phyloP scores from a whole-genome alignment of 1,139 yeast genomes.

The Yamadazyma buinensis region DNA sequence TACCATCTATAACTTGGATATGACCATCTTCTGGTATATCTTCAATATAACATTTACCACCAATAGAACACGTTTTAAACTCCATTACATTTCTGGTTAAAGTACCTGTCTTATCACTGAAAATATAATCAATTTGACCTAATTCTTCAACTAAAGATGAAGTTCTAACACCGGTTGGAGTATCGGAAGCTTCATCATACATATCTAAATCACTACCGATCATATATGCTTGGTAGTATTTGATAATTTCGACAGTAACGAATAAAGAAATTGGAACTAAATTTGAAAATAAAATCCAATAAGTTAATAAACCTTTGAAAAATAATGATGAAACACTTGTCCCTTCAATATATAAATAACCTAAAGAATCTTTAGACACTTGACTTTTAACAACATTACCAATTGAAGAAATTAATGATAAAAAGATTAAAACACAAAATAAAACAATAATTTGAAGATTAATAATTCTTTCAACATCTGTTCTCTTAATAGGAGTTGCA shows the following conservation, averaged over 20 bases:
- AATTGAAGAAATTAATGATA: slow-evolving; percentile 75
- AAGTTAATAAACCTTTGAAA: slow-evolving; percentile 83
- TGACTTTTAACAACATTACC: slow-evolving; percentile 81
- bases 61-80: slow-evolving; percentile 90
- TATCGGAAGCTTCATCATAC: slow-evolving; percentile 83
- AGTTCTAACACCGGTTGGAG: slow-evolving; percentile 93
- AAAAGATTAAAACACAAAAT: slow-evolving; percentile 70
- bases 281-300: slow-evolving; percentile 94
- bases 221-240: slow-evolving; percentile 91
- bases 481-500: slow-evolving; percentile 94
- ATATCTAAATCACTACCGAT: slow-evolving; percentile 92
- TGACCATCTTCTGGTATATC: slow-evolving; percentile 89
- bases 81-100: slow-evolving; percentile 95
- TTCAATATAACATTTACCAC: slow-evolving; percentile 84
- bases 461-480: slow-evolving; percentile 94
- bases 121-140: slow-evolving; percentile 93
- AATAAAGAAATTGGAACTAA: slow-evolving; percentile 93
- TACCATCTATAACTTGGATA: slow-evolving; percentile 68
- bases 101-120: slow-evolving; percentile 96
- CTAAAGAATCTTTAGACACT: slow-evolving; percentile 48
- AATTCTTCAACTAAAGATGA: slow-evolving; percentile 93
- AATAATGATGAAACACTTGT: slow-evolving; percentile 68
- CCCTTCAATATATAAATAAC: slow-evolving; percentile 68
- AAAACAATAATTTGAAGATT: slow-evolving; percentile 87
- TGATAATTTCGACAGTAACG: slow-evolving; percentile 93